Conservation (phyloP, 179 eudicot species). For the Silene coronaria region DNA sequence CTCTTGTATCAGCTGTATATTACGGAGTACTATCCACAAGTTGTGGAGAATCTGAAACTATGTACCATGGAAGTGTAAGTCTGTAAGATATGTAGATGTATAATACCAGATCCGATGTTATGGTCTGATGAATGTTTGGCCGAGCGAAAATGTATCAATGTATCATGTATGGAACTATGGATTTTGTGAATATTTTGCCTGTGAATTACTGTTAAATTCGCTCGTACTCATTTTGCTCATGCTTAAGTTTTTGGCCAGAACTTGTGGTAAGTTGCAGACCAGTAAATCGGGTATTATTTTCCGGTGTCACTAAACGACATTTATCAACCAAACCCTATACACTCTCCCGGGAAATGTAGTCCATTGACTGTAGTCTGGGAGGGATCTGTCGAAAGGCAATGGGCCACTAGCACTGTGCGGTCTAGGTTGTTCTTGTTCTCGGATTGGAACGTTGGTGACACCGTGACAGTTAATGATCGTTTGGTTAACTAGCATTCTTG, state of each 20-base stretch:
- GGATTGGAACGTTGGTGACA: not conserved
- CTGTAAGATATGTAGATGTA: constrained; percentile 6
- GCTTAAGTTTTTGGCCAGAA: not conserved
- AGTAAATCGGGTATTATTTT: no score
- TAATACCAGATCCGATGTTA: constrained; percentile 9
- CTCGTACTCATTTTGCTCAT: not conserved
- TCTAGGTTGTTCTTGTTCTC: no score
- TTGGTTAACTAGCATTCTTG: not conserved
- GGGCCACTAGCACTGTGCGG: no score
- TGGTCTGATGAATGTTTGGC: constrained; percentile 10
- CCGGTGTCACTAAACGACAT: no score
- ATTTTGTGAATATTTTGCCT: not conserved
- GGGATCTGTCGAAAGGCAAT: no score
- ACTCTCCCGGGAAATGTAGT: no score
- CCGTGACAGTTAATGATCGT: not conserved
- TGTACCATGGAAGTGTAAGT: not conserved
- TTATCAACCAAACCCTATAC: no score
- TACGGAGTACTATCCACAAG: not conserved
- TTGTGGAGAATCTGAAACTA: constrained; percentile 7
- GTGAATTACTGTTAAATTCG: not conserved
- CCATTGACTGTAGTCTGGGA: no score
- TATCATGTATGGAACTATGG: not conserved
- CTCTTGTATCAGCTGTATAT: constrained; percentile 17
- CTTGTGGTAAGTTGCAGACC: not conserved
- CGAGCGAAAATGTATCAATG: not conserved